Evolutionary conservation across 2,329 filamentous ascomycete genomes (phyloP).

Genomic region (Verticillium albo-atrum): DNA sequence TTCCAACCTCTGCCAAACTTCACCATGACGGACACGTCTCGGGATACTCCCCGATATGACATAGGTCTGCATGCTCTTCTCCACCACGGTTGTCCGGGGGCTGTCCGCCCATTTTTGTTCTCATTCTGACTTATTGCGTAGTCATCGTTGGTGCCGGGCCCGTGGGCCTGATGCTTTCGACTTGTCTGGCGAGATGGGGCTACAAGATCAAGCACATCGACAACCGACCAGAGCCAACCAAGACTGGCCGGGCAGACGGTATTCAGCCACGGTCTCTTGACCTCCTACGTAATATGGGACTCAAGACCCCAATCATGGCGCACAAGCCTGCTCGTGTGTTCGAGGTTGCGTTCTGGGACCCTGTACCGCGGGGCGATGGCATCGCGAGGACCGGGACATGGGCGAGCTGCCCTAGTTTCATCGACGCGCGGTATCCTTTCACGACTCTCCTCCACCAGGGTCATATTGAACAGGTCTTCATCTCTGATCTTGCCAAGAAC

Average conservation of each 20-base stretch:
- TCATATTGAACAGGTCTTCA: slow-evolving; percentile 65
- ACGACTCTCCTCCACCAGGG: slow-evolving; percentile 70
- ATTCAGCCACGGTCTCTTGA: slow-evolving; percentile 89
- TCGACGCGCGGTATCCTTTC: slow-evolving; percentile 67
- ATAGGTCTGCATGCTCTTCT: background rate
- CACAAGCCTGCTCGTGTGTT: slow-evolving; percentile 83
- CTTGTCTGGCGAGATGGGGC: slow-evolving; percentile 85
- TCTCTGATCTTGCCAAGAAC: slow-evolving; percentile 60
- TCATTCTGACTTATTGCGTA: slow-evolving; percentile 22
- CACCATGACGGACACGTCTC: background rate
- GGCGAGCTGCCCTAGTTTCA: slow-evolving; percentile 85
- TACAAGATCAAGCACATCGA: slow-evolving; percentile 96
- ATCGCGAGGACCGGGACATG: slow-evolving; percentile 68
- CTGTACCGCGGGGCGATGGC: slow-evolving; percentile 46
- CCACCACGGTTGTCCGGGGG: background rate
- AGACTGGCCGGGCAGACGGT: slow-evolving; percentile 83
- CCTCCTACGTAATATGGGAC: slow-evolving; percentile 80
- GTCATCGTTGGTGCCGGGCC: slow-evolving; percentile 89
- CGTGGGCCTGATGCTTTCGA: slow-evolving; percentile 81
- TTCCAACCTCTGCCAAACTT: background rate
- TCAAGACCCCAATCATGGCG: slow-evolving; percentile 85
- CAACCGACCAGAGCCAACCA: slow-evolving; percentile 78
- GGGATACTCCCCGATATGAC: background rate
- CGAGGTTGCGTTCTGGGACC: slow-evolving; percentile 72
- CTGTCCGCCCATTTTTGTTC: background rate